Conservation (phyloP, 1,139 yeast species). For the Pichia terricola region DNA sequence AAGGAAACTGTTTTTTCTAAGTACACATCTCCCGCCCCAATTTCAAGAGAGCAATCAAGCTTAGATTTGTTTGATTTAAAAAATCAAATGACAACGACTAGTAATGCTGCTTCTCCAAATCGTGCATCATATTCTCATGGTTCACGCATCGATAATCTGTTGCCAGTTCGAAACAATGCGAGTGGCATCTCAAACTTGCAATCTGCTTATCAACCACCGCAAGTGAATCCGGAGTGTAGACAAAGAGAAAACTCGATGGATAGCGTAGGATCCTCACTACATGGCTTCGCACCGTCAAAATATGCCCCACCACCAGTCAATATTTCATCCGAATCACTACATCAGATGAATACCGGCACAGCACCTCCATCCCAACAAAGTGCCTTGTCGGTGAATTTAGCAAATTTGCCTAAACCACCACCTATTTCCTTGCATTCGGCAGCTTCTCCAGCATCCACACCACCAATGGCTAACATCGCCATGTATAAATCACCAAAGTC, state of each 20-base stretch:
- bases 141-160: neutral
- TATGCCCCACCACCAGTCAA: conserved; percentile 2
- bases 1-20: conserved; percentile 61
- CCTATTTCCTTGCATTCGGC: no score
- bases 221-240: neutral
- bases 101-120: neutral
- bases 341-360: neutral
- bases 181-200: neutral
- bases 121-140: neutral
- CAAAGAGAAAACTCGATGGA: conserved; percentile 2
- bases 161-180: neutral
- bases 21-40: conserved; percentile 45
- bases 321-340: neutral
- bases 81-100: neutral
- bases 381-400: no score
- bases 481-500: no score
- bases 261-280: neutral
- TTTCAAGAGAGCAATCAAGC: conserved; percentile 45
- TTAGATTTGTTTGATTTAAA: conserved; percentile 28
- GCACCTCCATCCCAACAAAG: neutral
- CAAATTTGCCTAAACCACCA: no score
- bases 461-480: no score
- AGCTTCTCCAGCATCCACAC: no score
- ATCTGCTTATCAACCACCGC: neutral
- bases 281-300: neutral